Evolutionary conservation across 2,329 filamentous ascomycete species (phyloP), one percentile per base, ranked within the genome.

Genomic region (Leptographium lundbergii): DNA sequence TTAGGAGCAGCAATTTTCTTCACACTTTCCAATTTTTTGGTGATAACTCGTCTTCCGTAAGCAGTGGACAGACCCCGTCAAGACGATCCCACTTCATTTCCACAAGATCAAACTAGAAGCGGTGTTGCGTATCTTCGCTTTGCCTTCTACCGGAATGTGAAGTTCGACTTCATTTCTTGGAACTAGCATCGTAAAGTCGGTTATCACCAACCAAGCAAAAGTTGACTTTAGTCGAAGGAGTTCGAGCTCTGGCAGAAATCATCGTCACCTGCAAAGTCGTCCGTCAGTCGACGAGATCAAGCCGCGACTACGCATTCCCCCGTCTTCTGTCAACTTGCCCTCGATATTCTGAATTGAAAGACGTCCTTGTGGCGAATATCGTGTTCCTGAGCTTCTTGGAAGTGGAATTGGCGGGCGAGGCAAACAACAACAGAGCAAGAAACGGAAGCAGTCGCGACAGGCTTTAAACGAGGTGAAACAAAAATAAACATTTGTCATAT

Each of bases 291-390:
- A 56, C 65, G 56, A 58, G 45, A 2, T 50, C 27, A 57, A 66
- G 73, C 73, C 81, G 81, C 70, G 80, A 86, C 84, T 70, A 77
- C 84, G 84, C 84, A 87, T 84, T 88, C 84, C 65, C 83, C 82
- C 74, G 80, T 87, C 67, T 85, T 87, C 71, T 75, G 85, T 71
- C 79, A 81, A 69, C 75, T 81, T 67, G 75, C 75, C 56, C 74
- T 75, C 64, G 67, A 71, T 57, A 69, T 71, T 47, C 71, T 79
- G 56, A 74, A 74, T 70, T 69, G 66, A 70, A 63, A 64, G 69
- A 67, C 58, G 65, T 57, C 57, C 25, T 57, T 63, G 52, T n/a
- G 32, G 57, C 24, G 60, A 60, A 25, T 25, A 32, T 13, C 54
- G 60, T 25, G 51, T 63, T 24, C 34, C 45, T 29, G 58, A 59